phyloP scores from a whole-genome alignment of 805 yeast species.

The Cyberlindnera americana region DNA sequence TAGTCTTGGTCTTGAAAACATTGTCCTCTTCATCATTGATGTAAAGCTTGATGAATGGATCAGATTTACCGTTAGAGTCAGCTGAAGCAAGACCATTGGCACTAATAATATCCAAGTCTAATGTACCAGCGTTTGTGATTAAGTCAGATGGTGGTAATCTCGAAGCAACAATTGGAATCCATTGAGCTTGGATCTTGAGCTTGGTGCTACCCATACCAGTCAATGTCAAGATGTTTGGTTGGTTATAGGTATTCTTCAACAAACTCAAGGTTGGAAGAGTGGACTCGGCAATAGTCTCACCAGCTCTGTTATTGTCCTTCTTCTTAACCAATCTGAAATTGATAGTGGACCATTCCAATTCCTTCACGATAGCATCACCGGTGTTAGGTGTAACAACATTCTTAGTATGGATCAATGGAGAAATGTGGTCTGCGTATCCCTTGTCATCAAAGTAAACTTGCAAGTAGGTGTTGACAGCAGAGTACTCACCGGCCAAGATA shows the following conservation, averaged over 20 bases:
- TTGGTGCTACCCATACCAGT: constrained; percentile 49
- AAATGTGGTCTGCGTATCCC: constrained; percentile 59
- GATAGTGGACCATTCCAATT: constrained; percentile 68
- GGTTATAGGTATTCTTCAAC: constrained; percentile 58
- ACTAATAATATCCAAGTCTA: constrained; percentile 55
- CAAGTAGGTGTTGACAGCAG: constrained; percentile 56
- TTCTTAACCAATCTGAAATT: constrained; percentile 61
- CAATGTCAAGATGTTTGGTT: constrained; percentile 55
- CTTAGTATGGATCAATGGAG: constrained; percentile 44
- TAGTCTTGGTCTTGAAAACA: constrained; percentile 70
- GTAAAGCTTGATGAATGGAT: constrained; percentile 76
- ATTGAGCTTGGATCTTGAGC: constrained; percentile 60
- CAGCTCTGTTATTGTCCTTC: constrained; percentile 48
- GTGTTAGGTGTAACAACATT: constrained; percentile 42
- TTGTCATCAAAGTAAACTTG: constrained; percentile 76
- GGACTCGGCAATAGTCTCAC: constrained; percentile 57
- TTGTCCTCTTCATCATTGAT: constrained; percentile 57
- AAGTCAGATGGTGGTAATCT: constrained; percentile 72
- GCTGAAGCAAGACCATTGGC: constrained; percentile 76
- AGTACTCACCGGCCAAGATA: constrained; percentile 53
- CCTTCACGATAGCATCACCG: constrained; percentile 75
- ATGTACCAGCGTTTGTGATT: constrained; percentile 67
- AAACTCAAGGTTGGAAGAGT: constrained; percentile 65
- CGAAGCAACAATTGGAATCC: constrained; percentile 68
- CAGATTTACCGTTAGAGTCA: constrained; percentile 91